Evolutionary conservation across 495 filamentous ascomycete species (phyloP).

Genomic region (Podospora pseudopauciseta): DNA sequence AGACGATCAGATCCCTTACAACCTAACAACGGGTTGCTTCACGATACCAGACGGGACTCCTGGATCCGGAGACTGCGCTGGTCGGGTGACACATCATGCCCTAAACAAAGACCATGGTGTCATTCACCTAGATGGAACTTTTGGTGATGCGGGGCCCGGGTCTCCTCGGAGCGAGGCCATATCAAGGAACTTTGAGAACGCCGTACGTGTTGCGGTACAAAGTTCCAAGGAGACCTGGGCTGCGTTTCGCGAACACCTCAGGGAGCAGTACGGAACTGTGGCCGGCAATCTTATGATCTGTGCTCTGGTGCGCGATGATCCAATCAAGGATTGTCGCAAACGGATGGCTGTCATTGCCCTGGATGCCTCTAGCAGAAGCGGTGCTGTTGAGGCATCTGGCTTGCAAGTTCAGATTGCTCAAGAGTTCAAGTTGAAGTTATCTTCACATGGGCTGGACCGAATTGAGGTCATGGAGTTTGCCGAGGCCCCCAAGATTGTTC

Average conservation of each 20-base stretch:
- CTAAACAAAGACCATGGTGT: constrained; percentile 29
- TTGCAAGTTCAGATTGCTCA: constrained; percentile 4
- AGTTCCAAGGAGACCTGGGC: constrained; percentile 23
- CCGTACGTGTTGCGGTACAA: constrained; percentile 22
- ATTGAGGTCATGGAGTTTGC: constrained; percentile 19
- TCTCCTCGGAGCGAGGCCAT: constrained; percentile 20
- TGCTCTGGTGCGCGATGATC: constrained; percentile 27
- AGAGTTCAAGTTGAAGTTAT: constrained; percentile 11
- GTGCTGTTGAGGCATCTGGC: not conserved
- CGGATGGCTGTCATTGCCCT: constrained; percentile 11
- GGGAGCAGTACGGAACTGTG: constrained; percentile 16
- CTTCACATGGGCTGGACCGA: constrained; percentile 15
- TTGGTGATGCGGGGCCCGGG: constrained; percentile 17
- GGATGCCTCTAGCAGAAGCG: constrained; percentile 16
- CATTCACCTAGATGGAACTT: constrained; percentile 25
- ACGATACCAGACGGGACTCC: constrained; percentile 20
- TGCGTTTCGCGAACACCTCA: constrained; percentile 17
- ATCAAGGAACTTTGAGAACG: constrained; percentile 21
- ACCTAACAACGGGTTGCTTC: constrained; percentile 31
- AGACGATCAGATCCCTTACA: constrained; percentile 21
- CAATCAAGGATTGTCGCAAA: constrained; percentile 28
- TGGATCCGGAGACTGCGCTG: constrained; percentile 21
- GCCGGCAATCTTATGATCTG: constrained; percentile 30
- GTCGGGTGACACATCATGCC: constrained; percentile 24
- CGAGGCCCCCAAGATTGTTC: constrained; percentile 13